Base-by-base conservation (phyloP, 805 yeast species). In the Wickerhamomyces chaumierensis region DNA sequence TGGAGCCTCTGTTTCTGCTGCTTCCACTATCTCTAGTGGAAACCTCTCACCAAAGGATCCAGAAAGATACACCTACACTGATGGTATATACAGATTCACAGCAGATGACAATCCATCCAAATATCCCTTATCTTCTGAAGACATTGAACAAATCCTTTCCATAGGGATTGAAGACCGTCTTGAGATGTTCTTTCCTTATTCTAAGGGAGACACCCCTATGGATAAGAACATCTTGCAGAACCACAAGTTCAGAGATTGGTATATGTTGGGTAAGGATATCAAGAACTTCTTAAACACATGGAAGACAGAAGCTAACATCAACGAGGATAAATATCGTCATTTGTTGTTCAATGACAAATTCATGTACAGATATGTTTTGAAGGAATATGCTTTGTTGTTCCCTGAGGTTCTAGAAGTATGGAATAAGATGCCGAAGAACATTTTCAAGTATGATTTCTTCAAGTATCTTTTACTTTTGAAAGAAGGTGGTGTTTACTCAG, bases 401-500 rank as follows among this genome's bases (percentile, higher is more conserved):
- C 39, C 39, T 16, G 39, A 36, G 18, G 20, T 36, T 9, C n/a
- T 36, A 4, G n/a, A n/a, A 23, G 19, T 29, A 2, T 36, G n/a
- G 13, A 13, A 36, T 8, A 7, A 3, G 3, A 21, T 36, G 8
- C 39, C 39, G 3, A 31, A 31, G 21, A 36, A 36, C n/a, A 36
- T 36, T 18, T 31, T 36, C 15, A 31, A 32, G 12, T 36, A 29
- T 32, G 39, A 36, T 16, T 36, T 36, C 18, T 36, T 36, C 17
- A 27, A 34, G n/a, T 36, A 36, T 23, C 16, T 28, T 8, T 8
- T 28, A 6, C 16, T 28, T 28, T 28, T 28, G 14, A 16, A 15
- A 16, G 5, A 6, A 35, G 82, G 82, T 36, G 82, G 82, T n/a
- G 65, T 72, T 12, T 76, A 76, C 48, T 69, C 79, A 4, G 81